Conservation (phyloP, 345 rosid genomes). For the Hibiscus mutabilis region DNA sequence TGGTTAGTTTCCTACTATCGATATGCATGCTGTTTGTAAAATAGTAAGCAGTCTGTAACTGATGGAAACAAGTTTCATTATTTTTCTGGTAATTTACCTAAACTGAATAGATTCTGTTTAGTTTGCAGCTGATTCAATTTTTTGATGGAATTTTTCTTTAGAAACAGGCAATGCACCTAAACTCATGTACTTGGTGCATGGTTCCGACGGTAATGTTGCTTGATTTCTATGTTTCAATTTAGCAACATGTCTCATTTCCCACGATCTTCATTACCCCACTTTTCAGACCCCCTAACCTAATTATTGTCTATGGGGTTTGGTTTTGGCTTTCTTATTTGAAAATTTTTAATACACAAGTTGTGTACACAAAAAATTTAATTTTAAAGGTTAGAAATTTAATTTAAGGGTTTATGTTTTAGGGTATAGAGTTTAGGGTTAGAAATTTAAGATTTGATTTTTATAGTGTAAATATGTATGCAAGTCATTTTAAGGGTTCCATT, state of each 20-base stretch:
- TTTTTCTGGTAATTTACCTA: background rate
- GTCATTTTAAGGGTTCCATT: background rate
- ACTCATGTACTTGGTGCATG: background rate
- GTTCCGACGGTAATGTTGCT: background rate
- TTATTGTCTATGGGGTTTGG: background rate
- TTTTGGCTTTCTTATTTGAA: background rate
- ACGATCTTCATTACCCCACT: too few species aligned
- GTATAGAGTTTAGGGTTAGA: too few species aligned
- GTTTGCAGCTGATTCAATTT: slow-evolving; percentile 8
- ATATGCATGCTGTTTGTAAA: slow-evolving; percentile 8
- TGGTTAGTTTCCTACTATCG: background rate
- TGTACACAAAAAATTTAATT: too few species aligned
- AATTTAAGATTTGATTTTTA: too few species aligned
- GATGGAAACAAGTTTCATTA: background rate
- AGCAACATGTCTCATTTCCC: background rate
- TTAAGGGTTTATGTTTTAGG: too few species aligned
- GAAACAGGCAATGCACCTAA: background rate
- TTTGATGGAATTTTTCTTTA: slow-evolving; percentile 2
- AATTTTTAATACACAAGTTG: too few species aligned
- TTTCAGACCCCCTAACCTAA: too few species aligned
- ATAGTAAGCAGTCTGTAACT: slow-evolving; percentile 16
- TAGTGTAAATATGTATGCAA: too few species aligned
- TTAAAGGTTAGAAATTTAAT: too few species aligned
- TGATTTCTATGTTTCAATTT: background rate
- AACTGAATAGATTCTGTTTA: background rate